phyloP scores from a whole-genome alignment of 2,329 filamentous ascomycete genomes.

The Cladophialophora chaetospira region DNA sequence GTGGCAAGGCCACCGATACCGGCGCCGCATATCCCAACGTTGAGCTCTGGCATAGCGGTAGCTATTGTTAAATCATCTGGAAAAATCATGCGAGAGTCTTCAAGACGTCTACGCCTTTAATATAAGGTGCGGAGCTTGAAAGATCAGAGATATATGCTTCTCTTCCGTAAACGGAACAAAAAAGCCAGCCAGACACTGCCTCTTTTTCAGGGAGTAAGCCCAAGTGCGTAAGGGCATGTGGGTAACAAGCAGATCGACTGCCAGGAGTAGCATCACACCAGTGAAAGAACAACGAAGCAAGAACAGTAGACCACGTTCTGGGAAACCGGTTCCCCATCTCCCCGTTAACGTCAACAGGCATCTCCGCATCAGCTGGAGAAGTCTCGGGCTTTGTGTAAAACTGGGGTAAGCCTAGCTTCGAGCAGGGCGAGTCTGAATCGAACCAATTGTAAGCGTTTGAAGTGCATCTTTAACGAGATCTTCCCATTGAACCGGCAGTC shows the following conservation, averaged over 20 bases:
- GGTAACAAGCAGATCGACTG: neutral
- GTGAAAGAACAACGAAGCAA: neutral
- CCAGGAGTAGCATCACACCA: neutral
- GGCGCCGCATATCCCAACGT: constrained; percentile 41
- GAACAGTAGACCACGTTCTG: neutral
- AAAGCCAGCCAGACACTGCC: neutral
- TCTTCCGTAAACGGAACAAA: neutral
- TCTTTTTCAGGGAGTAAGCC: neutral
- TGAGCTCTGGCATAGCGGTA: constrained; percentile 22
- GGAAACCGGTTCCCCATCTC: neutral
- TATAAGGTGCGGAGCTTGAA: no score
- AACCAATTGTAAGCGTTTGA: neutral
- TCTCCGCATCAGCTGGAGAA: constrained; percentile 14
- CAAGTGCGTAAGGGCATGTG: neutral
- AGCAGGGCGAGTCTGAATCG: neutral
- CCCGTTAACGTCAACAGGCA: neutral
- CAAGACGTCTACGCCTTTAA: no score
- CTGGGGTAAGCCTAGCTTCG: neutral
- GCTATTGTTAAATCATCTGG: no score
- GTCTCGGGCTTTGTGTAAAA: neutral
- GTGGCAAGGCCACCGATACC: constrained; percentile 49
- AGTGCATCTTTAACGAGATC: neutral
- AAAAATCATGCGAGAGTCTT: no score
- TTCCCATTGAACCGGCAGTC: neutral
- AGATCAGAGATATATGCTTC: no score